Evolutionary conservation across 352 stramenopile species (phyloP).

Genomic region (Globisporangium okanoganense): DNA sequence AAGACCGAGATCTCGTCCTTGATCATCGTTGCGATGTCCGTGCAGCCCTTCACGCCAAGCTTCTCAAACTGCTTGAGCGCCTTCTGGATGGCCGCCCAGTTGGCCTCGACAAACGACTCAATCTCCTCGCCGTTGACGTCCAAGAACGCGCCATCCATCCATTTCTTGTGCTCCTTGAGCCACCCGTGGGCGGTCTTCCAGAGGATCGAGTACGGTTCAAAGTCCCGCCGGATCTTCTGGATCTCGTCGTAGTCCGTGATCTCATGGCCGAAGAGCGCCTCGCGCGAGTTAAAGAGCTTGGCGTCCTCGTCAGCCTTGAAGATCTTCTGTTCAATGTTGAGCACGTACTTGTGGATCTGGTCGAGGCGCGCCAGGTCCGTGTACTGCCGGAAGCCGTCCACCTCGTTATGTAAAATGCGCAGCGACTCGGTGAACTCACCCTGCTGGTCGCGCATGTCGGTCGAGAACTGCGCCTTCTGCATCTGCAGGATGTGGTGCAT

Average conservation of each 20-base stretch:
- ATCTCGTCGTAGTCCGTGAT: conserved; percentile 92
- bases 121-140: conserved; percentile 91
- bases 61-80: conserved; percentile 93
- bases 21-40: conserved; percentile 85
- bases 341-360: conserved; percentile 84
- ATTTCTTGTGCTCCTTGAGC: conserved; percentile 90
- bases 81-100: conserved; percentile 86
- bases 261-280: conserved; percentile 84
- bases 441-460: conserved; percentile 92
- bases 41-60: conserved; percentile 78
- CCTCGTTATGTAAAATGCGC: conserved; percentile 82
- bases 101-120: conserved; percentile 85
- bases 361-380: conserved; percentile 83
- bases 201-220: conserved; percentile 93
- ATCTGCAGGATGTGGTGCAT: conserved; percentile 77
- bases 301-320: conserved; percentile 86
- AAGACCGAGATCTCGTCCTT: conserved; percentile 91
- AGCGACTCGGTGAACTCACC: conserved; percentile 87
- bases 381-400: conserved; percentile 84
- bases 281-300: conserved; percentile 89
- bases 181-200: conserved; percentile 92
- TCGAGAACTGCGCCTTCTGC: conserved; percentile 82
- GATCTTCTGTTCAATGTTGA: conserved; percentile 87
- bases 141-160: conserved; percentile 90
- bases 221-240: conserved; percentile 86